These are phyloP conservation scores for Pyrenophora graminea DNA, from an alignment of 2,329 filamentous ascomycete genomes.

Conservation along the genomic window DNA sequence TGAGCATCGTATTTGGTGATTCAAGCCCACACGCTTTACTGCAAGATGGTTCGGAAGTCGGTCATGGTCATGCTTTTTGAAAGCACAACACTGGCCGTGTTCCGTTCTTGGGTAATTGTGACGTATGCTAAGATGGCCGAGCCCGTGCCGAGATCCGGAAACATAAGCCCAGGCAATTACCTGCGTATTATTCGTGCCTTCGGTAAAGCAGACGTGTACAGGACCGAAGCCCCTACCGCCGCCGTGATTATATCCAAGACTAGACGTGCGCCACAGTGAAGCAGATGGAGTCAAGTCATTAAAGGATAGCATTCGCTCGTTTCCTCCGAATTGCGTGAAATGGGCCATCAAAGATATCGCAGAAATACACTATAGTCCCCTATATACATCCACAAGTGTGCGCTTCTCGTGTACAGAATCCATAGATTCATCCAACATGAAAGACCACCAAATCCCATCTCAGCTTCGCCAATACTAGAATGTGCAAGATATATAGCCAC, in stretches of 20 bases:
- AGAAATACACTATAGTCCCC: conserved; percentile 6
- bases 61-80: background rate
- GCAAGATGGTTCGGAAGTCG: background rate
- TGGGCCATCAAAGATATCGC: conserved; percentile 18
- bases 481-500: conserved; percentile 8
- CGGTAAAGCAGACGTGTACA: background rate
- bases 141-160: conserved; percentile 5
- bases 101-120: conserved; percentile 1
- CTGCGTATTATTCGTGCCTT: background rate
- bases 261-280: background rate
- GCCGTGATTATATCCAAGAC: too few species aligned
- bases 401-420: conserved; percentile 2
- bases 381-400: conserved; percentile 17
- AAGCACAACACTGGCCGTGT: background rate
- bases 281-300: background rate
- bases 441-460: conserved; percentile 3
- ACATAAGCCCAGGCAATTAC: background rate
- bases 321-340: background rate
- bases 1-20: background rate
- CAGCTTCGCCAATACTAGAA: conserved; percentile 11
- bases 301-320: conserved; percentile 15
- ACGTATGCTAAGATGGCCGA: conserved; percentile 12
- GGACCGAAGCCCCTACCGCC: background rate
- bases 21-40: background rate
- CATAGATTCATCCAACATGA: background rate